Base-by-base conservation (phyloP, 495 filamentous ascomycete genomes). In the Daldinia vernicosa region DNA sequence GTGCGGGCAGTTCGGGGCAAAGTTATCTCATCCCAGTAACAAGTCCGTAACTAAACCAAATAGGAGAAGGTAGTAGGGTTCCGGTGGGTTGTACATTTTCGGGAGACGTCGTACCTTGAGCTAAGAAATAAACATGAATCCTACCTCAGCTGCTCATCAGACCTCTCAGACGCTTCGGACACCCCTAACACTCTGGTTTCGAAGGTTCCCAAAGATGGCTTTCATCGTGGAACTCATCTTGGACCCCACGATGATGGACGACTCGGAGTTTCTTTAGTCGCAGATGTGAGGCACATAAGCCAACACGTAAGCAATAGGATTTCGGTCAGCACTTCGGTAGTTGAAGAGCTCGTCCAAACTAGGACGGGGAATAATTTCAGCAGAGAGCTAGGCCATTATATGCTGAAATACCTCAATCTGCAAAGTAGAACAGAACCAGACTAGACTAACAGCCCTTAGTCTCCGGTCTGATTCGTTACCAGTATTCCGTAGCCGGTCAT, bases 1-100 rank as follows among this genome's bases (percentile, higher is more conserved):
- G 24, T 63, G 65, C 67, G 70, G 64, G 50, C 55, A 63, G 67
- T 14, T 66, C 63, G 58, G 63, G 63, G 30, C 62, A 71, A 56
- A 51, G 45, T 39, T 63, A 28, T 63, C 58, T 58, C 47, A 63
- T 66, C 60, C 59, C 55, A 35, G 64, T 19, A 45, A 60, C 39
- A 60, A 11, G 37, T 64, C 65, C 54, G 65, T 54, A 47, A 37
- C 60, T 61, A 68, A 68, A 55, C 51, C 22, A 32, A 63, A 47
- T 53, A n/a, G 24, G 57, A 69, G 27, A 57, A 60, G n/a, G 47
- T 22, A 26, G 57, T 47, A 35, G 30, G 43, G 47, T 27, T 54
- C 39, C 39, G 50, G 50, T 32, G 53, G 53, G 30, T 35, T 56
- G 30, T 53, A 63, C 69, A 53, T 71, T 27, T 11, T 60, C 24